A percentile compares a stretch with the other conserved stretches of the same genome.
Conservation (phyloP, 257 asterid species). For the Gardenia jasminoides region DNA sequence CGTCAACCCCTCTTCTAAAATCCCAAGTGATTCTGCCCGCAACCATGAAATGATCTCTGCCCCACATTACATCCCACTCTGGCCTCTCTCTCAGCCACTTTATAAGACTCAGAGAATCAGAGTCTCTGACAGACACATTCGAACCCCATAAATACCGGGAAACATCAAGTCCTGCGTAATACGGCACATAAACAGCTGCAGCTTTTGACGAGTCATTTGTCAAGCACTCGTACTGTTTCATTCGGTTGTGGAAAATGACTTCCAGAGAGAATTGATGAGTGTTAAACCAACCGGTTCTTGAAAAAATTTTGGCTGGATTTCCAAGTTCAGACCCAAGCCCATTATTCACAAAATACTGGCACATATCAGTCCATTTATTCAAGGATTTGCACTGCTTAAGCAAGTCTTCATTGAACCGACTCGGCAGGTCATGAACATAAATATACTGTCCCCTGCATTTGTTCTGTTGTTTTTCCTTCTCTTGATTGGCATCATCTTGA, state of each 20-base stretch:
- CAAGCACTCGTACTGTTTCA: conserved; percentile 73
- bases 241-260: conserved; percentile 61
- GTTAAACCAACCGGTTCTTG: conserved; percentile 57
- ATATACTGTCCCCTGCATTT: conserved; percentile 55
- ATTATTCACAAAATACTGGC: conserved; percentile 52
- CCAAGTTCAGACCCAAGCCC: conserved; percentile 70
- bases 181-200: conserved; percentile 64
- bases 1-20: conserved; percentile 45
- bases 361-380: conserved; percentile 72
- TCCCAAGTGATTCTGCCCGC: conserved; percentile 86
- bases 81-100: conserved; percentile 44
- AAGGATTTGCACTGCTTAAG: conserved; percentile 47
- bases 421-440: conserved; percentile 59
- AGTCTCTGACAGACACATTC: conserved; percentile 39
- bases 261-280: conserved; percentile 78
- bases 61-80: conserved; percentile 62
- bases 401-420: conserved; percentile 52
- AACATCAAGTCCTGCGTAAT: conserved; percentile 71
- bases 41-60: conserved; percentile 72
- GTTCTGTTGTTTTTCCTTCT: neutral
- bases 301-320: conserved; percentile 49
- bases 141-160: conserved; percentile 51
- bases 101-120: conserved; percentile 33
- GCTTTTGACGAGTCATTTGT: conserved; percentile 68
- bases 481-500: conserved; percentile 3